These are phyloP conservation scores for Lithocarpus polystachyus DNA, from an alignment of 306 rosid species.

Conservation along the genomic window DNA sequence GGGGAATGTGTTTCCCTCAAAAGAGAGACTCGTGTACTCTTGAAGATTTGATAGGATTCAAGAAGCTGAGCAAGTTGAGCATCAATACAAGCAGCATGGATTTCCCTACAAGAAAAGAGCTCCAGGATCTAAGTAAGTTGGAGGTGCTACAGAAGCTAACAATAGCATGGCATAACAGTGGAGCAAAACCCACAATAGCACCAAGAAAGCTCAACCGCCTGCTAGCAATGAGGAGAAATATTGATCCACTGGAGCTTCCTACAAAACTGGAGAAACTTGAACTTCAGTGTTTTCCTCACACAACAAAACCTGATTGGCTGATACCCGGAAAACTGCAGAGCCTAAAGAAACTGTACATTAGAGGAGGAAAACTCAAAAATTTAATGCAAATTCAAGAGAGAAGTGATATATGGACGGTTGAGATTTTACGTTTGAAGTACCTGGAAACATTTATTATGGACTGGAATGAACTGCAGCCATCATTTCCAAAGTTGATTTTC, in stretches of 20 bases:
- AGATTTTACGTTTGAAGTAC: conserved; percentile 5
- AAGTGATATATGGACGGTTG: neutral
- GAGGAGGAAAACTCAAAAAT: conserved; percentile 16
- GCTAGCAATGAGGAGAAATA: neutral
- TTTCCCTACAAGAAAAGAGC: neutral
- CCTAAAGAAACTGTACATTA: conserved; percentile 15
- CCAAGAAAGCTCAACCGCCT: neutral
- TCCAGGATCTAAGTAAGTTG: neutral
- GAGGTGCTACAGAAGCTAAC: neutral
- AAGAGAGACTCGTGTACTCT: neutral
- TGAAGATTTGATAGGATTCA: neutral
- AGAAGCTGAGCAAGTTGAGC: conserved; percentile 10
- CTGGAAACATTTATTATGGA: neutral
- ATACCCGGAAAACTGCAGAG: neutral
- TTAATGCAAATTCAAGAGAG: neutral
- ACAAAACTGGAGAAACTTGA: conserved; percentile 3
- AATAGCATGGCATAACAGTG: neutral
- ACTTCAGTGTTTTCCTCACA: conserved; percentile 11
- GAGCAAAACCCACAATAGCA: neutral
- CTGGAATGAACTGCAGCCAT: neutral
- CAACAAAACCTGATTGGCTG: neutral
- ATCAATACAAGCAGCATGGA: neutral
- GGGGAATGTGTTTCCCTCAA: no score
- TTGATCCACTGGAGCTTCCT: neutral
- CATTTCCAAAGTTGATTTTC: neutral